Evolutionary conservation across 2,329 filamentous ascomycete species (phyloP), one percentile per base, ranked within the genome.

Genomic region (Cladosporium halotolerans): DNA sequence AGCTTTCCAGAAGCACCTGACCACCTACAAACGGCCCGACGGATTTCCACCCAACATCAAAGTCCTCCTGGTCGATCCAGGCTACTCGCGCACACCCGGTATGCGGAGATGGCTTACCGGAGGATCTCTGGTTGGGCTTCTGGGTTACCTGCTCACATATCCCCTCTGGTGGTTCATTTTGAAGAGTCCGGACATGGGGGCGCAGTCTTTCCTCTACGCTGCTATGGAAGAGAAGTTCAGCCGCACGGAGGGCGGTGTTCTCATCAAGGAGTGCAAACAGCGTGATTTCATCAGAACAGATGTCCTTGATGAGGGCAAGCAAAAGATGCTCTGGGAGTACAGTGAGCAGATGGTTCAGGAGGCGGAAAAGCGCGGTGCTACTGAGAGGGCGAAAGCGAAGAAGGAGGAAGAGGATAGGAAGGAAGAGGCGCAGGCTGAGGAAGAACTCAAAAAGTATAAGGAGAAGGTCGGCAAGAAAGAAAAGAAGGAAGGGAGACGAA

Each of bases 1-100:
- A 45, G 87, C 92, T 8, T 96, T 92, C 68, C 92, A 97, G 72
- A 93, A 95, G 68, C 92, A 96, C 68, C 77, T 99, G 44, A 84
- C 90, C 60, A 75, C 85, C 2, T 95, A 95, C 70, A 81, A 88
- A 64, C 80, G 93, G 19, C 89, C 91, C 0, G 93, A 99, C 67
- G 81, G 85, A 57, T 76, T 88, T 45, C 89, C 89, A 1, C 86
- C 85, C 75, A 96, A 89, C 61, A 80, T 90, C 3, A 82, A 88
- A 33, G 89, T 96, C 43, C 76, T 96, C 46, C 80, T 96, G 55
- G 88, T 91, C 2, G 92, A 99, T 63, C 93, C 93, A 0, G 92
- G 93, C 16, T 82, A 85, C 59, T 81, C 84, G 19, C 83, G 93
- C 49, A 97, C 92, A 8, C 89, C 91, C 0, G 91, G 93, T 1